phyloP scores from a whole-genome alignment of 2,329 filamentous ascomycete genomes.

The Colletotrichum falcatum region DNA sequence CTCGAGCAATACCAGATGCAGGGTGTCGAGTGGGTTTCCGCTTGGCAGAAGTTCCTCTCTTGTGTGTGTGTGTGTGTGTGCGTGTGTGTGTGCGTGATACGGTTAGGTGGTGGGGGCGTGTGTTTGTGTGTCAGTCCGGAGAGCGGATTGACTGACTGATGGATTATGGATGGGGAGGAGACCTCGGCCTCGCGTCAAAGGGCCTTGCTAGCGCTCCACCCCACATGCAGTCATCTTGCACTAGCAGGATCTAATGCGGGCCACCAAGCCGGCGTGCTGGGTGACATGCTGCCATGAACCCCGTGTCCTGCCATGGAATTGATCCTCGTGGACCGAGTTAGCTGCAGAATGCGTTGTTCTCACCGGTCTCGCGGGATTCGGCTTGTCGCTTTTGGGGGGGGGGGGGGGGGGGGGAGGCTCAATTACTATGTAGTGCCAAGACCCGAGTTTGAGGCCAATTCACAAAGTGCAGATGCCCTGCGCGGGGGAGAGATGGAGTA shows the following conservation, averaged over 20 bases:
- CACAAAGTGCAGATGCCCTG: neutral
- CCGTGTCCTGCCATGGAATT: neutral
- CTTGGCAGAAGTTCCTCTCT: conserved; percentile 40
- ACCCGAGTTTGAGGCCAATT: neutral
- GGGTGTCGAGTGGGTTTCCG: conserved; percentile 30
- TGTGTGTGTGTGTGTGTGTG: neutral
- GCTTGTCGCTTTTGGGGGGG: neutral
- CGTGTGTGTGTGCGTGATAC: conserved; percentile 7
- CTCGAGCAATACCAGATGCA: conserved; percentile 7
- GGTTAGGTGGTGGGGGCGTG: neutral
- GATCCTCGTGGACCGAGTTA: neutral
- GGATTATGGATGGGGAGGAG: neutral
- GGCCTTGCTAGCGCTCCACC: conserved; percentile 32
- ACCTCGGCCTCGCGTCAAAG: neutral
- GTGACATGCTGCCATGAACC: conserved; percentile 23
- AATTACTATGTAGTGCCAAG: neutral
- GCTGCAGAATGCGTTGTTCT: neutral
- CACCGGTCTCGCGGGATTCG: neutral
- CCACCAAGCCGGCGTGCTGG: conserved; percentile 20
- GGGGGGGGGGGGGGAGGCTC: neutral
- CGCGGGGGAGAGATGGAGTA: neutral
- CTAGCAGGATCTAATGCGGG: conserved; percentile 27
- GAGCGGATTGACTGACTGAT: neutral
- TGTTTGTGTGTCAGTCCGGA: neutral
- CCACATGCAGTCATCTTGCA: conserved; percentile 33